phyloP scores from a whole-genome alignment of 148 eudicot species.

The Arbutus unedo region DNA sequence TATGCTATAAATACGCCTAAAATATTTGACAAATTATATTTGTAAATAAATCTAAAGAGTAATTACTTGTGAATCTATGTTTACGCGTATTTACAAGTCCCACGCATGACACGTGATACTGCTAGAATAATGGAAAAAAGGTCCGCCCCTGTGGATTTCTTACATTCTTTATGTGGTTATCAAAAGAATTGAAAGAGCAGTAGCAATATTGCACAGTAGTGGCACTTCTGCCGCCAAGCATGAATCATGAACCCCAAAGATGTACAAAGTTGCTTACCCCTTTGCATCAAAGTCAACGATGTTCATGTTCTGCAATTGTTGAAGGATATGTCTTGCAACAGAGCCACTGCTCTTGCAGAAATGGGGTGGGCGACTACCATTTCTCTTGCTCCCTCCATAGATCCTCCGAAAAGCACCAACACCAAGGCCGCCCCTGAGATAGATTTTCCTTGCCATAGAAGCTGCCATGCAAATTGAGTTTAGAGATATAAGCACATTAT shows the following conservation, averaged over 20 bases:
- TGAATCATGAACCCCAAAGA: background rate
- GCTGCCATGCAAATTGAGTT: slow-evolving; percentile 29
- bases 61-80: background rate
- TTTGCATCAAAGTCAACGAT: slow-evolving; percentile 66
- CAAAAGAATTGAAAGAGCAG: background rate
- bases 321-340: slow-evolving; percentile 75
- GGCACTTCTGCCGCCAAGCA: background rate
- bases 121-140: too few species aligned
- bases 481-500: background rate
- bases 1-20: background rate
- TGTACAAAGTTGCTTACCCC: slow-evolving; percentile 46
- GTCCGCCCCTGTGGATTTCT: background rate
- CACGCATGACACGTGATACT: background rate
- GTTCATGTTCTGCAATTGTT: slow-evolving; percentile 58
- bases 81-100: background rate
- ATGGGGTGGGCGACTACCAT: slow-evolving; percentile 80
- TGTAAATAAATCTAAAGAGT: background rate
- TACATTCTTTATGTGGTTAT: background rate
- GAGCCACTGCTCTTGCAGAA: slow-evolving; percentile 82
- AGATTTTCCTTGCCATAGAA: slow-evolving; percentile 86
- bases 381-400: slow-evolving; percentile 83
- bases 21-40: background rate
- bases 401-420: slow-evolving; percentile 77
- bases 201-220: background rate
- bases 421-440: slow-evolving; percentile 81